A percentile compares a stretch with the other conserved stretches of the same genome.
These are phyloP conservation scores for Sugiyamaella paludigena DNA, from an alignment of 1,139 yeast species.

Conservation along the genomic window DNA sequence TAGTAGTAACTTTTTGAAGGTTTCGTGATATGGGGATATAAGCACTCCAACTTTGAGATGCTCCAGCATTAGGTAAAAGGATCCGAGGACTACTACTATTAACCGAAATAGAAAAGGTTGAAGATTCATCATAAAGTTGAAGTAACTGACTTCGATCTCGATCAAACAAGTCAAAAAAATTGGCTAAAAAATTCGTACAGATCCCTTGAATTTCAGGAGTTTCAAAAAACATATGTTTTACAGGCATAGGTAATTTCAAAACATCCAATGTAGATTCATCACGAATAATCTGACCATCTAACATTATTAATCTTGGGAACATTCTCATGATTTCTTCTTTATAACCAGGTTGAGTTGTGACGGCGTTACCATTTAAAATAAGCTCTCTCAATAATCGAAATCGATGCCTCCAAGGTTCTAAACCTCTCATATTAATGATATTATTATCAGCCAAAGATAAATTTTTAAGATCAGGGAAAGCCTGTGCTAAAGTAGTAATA, in stretches of 20 bases:
- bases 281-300: conserved; percentile 76
- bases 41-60: conserved; percentile 29
- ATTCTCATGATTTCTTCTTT: conserved; percentile 62
- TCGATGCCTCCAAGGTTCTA: conserved; percentile 79
- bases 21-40: conserved; percentile 67
- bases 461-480: conserved; percentile 74
- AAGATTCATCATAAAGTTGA: conserved; percentile 73
- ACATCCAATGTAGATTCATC: conserved; percentile 62
- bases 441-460: conserved; percentile 76
- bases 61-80: conserved; percentile 24
- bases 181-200: conserved; percentile 72
- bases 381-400: conserved; percentile 72
- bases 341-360: conserved; percentile 50
- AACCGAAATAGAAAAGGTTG: conserved; percentile 74
- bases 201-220: conserved; percentile 67
- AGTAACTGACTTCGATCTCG: conserved; percentile 65
- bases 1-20: conserved; percentile 62
- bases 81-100: conserved; percentile 47
- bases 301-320: conserved; percentile 74
- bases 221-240: conserved; percentile 70
- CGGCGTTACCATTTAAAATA: conserved; percentile 74
- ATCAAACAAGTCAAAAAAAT: conserved; percentile 81
- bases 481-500: conserved; percentile 65
- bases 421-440: conserved; percentile 53
- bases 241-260: conserved; percentile 46